phyloP scores from a whole-genome alignment of 371 early-diverging fungal genomes.

The Rhizopus microsporus region DNA sequence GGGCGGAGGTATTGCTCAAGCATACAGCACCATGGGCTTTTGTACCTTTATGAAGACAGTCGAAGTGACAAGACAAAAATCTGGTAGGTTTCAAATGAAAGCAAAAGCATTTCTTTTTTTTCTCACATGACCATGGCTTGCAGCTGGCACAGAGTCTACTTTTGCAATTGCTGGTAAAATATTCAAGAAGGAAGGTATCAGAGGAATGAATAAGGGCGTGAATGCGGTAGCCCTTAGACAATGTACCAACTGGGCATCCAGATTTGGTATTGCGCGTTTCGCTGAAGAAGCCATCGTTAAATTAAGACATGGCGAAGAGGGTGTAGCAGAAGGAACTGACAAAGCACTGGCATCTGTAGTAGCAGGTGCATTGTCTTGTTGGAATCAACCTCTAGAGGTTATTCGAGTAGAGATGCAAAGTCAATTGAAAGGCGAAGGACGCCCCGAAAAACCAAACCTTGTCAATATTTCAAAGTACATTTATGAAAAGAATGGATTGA shows the following conservation, averaged over 20 bases:
- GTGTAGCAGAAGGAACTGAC: conserved; percentile 44
- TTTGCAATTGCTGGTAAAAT: conserved; percentile 86
- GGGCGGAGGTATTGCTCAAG: conserved; percentile 89
- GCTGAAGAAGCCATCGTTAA: conserved; percentile 76
- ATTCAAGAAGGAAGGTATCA: conserved; percentile 88
- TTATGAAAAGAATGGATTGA: conserved; percentile 83
- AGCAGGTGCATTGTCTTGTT: conserved; percentile 89
- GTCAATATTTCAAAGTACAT: conserved; percentile 85
- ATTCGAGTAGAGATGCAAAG: conserved; percentile 97
- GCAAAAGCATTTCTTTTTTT: not conserved
- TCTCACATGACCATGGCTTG: not conserved
- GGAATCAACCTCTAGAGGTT: conserved; percentile 97
- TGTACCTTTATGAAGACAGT: conserved; percentile 99
- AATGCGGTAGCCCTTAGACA: conserved; percentile 91
- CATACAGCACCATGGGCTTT: conserved; percentile 98
- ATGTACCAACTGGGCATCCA: conserved; percentile 95
- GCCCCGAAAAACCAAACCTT: conserved; percentile 90
- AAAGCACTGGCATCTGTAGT: conserved; percentile 77
- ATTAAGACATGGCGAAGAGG: conserved; percentile 47
- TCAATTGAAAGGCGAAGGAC: conserved; percentile 78
- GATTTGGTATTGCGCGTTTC: conserved; percentile 88
- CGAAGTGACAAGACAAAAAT: conserved; percentile 95
- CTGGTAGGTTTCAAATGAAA: conserved; percentile 34
- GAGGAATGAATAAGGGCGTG: conserved; percentile 95
- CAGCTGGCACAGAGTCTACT: conserved; percentile 69